These are phyloP conservation scores for Gyromitra esculenta DNA, from an alignment of 2,329 filamentous ascomycete species.

Conservation along the genomic window DNA sequence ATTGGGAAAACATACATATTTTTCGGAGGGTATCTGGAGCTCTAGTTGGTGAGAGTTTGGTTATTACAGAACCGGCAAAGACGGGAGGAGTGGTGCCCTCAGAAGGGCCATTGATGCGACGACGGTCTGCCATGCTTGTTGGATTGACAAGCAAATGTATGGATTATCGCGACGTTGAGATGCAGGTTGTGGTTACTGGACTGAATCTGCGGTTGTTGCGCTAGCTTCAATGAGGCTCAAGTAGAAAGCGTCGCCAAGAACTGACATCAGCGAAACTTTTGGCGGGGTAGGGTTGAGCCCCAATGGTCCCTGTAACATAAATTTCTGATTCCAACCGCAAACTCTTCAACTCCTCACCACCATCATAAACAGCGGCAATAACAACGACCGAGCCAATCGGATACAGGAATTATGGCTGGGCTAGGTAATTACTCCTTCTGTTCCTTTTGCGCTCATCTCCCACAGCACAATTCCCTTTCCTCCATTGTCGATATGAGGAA, in stretches of 20 bases:
- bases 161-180: neutral
- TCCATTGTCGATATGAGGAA: conserved; percentile 48
- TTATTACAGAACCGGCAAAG: conserved; percentile 68
- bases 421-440: conserved; percentile 16
- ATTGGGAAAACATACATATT: conserved; percentile 73
- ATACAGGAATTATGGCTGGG: neutral
- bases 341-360: neutral
- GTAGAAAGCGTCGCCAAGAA: conserved; percentile 13
- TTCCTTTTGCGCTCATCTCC: neutral
- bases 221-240: conserved; percentile 42
- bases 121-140: conserved; percentile 74
- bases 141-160: neutral
- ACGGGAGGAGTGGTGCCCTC: conserved; percentile 79
- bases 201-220: neutral
- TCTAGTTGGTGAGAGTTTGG: conserved; percentile 66
- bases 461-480: conserved; percentile 11
- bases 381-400: neutral
- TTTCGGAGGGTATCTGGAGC: conserved; percentile 78
- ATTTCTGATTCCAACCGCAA: conserved; percentile 33
- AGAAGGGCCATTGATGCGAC: conserved; percentile 87
- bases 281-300: conserved; percentile 48
- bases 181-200: conserved; percentile 3
- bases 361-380: conserved; percentile 6
- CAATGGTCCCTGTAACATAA: conserved; percentile 24
- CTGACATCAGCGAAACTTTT: conserved; percentile 28